These are phyloP conservation scores for Ceratocystis colombiana DNA, from an alignment of 2,329 filamentous ascomycete species.

Conservation along the genomic window DNA sequence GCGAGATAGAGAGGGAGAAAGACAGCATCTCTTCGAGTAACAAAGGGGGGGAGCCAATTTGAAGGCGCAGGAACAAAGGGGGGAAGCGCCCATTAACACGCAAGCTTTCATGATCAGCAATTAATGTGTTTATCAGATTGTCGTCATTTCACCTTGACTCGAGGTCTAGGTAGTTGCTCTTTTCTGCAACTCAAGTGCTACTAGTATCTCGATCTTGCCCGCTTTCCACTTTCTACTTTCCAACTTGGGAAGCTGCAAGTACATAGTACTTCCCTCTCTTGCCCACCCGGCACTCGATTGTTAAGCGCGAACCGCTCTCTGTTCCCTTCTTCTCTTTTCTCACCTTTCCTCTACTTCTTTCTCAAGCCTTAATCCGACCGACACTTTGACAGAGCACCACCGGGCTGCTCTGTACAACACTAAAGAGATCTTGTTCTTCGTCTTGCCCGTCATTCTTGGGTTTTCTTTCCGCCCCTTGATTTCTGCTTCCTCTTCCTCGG, in stretches of 20 bases:
- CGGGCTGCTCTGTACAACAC: neutral
- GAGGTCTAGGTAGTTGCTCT: neutral
- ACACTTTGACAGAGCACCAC: neutral
- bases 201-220: neutral
- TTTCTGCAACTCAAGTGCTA: neutral
- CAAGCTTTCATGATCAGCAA: neutral
- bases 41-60: neutral
- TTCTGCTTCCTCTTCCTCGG: neutral
- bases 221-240: neutral
- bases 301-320: neutral
- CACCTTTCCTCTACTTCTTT: neutral
- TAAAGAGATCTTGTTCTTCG: neutral
- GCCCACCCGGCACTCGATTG: neutral
- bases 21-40: neutral
- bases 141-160: conserved; percentile 13
- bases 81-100: neutral
- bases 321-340: neutral
- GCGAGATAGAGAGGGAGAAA: neutral
- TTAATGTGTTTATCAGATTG: neutral
- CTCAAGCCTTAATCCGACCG: neutral
- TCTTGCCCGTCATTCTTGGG: neutral
- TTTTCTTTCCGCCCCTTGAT: neutral
- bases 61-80: neutral
- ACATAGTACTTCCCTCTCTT: neutral
- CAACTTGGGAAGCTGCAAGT: neutral